Evolutionary conservation across 805 yeast species (phyloP), one percentile per base, ranked within the genome.

Genomic region (Hanseniaspora lachancei): DNA sequence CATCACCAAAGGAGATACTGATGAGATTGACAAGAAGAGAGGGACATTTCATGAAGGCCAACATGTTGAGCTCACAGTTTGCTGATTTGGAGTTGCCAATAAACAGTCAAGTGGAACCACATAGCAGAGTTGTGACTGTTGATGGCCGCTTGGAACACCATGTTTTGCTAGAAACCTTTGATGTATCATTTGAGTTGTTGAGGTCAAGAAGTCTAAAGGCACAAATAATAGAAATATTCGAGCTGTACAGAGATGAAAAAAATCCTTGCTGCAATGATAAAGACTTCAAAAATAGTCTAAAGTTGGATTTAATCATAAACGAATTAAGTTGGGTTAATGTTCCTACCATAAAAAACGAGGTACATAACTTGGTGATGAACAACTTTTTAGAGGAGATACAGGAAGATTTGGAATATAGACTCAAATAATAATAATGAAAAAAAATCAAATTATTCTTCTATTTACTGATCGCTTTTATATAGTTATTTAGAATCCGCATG

Each of bases 1-100:
- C 89, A 12, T 71, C 80, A 9, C 77, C 73, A 61, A 82, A 81
- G 9, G 84, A 76, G 59, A 75, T 89, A 47, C 59, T 77, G 16
- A 64, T 70, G 36, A 75, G 97, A 52, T 84, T 89, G 55, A 70
- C 70, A 6, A 64, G 67, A n/a, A 74, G 98, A 61, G 66, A 77
- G 61, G 79, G 79, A 49, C 98, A 93, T 65, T 93, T 77, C 66
- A 89, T 93, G 95, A 89, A 89, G 65, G 76, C 82, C 5, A 77
- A 79, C 58, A 87, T 89, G 96, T 80, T 89, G 53, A 75, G 78
- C 58, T 80, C 89, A 21, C 97, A 89, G 66, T 82, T 81, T 60
- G 79, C 74, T 15, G 81, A 80, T 55, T 76, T 87, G 77, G 85
- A 89, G 66, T 68, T 86, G 5, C 96, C 97, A 0, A 46, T 62